A percentile compares a stretch with the other conserved stretches of the same genome.
Evolutionary conservation across 2,329 filamentous ascomycete species (phyloP).

Genomic region (Metarhizium brunneum): DNA sequence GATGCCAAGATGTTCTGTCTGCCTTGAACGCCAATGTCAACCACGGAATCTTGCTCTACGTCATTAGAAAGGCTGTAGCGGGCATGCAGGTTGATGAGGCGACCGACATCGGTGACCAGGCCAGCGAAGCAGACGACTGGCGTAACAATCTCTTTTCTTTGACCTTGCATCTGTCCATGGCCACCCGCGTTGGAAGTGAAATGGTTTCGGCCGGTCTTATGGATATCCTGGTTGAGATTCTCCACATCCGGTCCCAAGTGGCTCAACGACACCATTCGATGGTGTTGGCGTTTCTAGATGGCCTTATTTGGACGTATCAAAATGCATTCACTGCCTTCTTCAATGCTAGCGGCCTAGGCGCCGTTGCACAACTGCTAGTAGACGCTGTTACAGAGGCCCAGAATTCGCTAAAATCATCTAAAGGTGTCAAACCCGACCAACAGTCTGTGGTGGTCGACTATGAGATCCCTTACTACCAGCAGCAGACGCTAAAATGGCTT

Average conservation of each 20-base stretch:
- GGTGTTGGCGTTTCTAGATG: conserved; percentile 81
- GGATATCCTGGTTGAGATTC: conserved; percentile 79
- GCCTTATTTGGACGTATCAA: conserved; percentile 73
- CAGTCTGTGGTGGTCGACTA: conserved; percentile 87
- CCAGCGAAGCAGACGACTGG: conserved; percentile 75
- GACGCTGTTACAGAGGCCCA: conserved; percentile 67
- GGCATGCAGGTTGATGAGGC: conserved; percentile 56
- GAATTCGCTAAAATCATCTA: conserved; percentile 53
- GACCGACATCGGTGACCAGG: conserved; percentile 47
- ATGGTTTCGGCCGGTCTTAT: conserved; percentile 86
- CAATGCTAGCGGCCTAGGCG: conserved; percentile 73
- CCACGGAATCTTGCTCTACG: conserved; percentile 87
- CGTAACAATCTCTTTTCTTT: conserved; percentile 83
- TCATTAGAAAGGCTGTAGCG: conserved; percentile 81
- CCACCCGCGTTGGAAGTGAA: conserved; percentile 66
- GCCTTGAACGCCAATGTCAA: conserved; percentile 95
- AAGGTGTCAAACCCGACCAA: conserved; percentile 57
- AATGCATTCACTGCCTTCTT: conserved; percentile 80
- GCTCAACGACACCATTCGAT: conserved; percentile 78
- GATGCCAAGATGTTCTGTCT: conserved; percentile 72
- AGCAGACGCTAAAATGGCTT: conserved; percentile 86
- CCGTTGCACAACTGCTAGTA: conserved; percentile 79
- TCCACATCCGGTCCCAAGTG: conserved; percentile 71
- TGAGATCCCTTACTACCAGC: conserved; percentile 83
- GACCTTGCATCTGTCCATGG: conserved; percentile 68